phyloP scores from a whole-genome alignment of 352 stramenopile species.

The Pythium phragmitis region DNA sequence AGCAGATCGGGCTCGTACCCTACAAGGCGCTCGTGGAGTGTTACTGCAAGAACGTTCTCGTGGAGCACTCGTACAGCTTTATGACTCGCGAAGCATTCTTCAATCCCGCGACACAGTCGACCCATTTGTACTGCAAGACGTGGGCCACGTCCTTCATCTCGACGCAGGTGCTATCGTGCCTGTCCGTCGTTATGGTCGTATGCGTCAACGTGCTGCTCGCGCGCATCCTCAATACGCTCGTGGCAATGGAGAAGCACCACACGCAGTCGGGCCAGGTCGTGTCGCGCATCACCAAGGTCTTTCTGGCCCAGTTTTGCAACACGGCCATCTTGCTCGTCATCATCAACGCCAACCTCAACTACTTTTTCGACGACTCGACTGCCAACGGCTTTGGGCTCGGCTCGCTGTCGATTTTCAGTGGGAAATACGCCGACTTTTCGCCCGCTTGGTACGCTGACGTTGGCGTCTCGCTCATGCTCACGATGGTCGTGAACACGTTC shows the following conservation, averaged over 20 bases:
- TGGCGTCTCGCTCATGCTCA: slow-evolving; percentile 77
- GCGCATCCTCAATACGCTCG: slow-evolving; percentile 63
- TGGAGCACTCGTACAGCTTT: slow-evolving; percentile 48
- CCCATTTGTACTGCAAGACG: slow-evolving; percentile 56
- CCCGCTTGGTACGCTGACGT: slow-evolving; percentile 79
- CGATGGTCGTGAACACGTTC: slow-evolving; percentile 81
- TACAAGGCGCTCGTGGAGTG: slow-evolving; percentile 83
- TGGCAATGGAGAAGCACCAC: slow-evolving; percentile 77
- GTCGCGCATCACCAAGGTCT: slow-evolving; percentile 74
- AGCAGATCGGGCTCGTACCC: slow-evolving; percentile 41
- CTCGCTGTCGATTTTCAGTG: slow-evolving; percentile 53
- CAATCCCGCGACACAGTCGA: slow-evolving; percentile 35
- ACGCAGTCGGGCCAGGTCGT: slow-evolving; percentile 72
- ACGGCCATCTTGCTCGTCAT: slow-evolving; percentile 71
- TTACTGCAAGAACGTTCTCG: slow-evolving; percentile 67
- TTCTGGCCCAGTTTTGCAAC: slow-evolving; percentile 82
- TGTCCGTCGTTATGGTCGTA: slow-evolving; percentile 72
- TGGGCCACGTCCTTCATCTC: slow-evolving; percentile 72
- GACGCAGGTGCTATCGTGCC: slow-evolving; percentile 60
- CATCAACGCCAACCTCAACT: slow-evolving; percentile 79
- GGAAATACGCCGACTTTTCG: slow-evolving; percentile 80
- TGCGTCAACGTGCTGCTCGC: slow-evolving; percentile 67
- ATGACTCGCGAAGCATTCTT: slow-evolving; percentile 65
- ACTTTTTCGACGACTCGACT: slow-evolving; percentile 43
- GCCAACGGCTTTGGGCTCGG: slow-evolving; percentile 29